Conservation (phyloP, 306 rosid genomes). For the Senna siamea region DNA sequence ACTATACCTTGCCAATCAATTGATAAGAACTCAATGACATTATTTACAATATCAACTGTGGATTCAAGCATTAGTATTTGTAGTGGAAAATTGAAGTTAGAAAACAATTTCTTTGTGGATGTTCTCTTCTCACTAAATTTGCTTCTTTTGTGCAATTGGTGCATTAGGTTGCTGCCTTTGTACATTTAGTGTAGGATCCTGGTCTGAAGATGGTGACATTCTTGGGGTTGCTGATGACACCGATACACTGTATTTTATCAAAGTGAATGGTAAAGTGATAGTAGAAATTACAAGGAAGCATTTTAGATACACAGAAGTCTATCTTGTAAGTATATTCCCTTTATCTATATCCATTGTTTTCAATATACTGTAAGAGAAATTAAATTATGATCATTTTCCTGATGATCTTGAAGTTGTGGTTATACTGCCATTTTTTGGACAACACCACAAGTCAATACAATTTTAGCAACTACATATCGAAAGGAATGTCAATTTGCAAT, state of each 20-base stretch:
- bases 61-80: not conserved
- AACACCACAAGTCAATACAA: conserved; percentile 14
- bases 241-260: conserved; percentile 77
- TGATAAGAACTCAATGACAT: conserved; percentile 37
- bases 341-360: conserved; percentile 29
- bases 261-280: conserved; percentile 75
- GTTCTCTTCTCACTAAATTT: not conserved
- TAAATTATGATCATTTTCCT: conserved; percentile 21
- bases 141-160: conserved; percentile 38
- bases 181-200: conserved; percentile 81
- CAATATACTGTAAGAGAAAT: not conserved
- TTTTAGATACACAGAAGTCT: conserved; percentile 52
- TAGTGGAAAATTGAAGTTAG: conserved; percentile 8
- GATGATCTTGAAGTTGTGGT: conserved; percentile 36
- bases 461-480: conserved; percentile 21
- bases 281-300: conserved; percentile 61
- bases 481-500: conserved; percentile 33
- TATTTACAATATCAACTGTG: conserved; percentile 37
- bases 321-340: conserved; percentile 60
- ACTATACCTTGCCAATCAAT: conserved; percentile 43
- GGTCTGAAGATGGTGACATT: conserved; percentile 84
- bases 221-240: conserved; percentile 83
- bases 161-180: conserved; percentile 59
- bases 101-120: not conserved
- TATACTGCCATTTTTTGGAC: conserved; percentile 29